Percentiles rank a stretch among this genome's conserved stretches.
Conservation (phyloP, 192 early-diverging fungal genomes). For the Linnemannia exigua region DNA sequence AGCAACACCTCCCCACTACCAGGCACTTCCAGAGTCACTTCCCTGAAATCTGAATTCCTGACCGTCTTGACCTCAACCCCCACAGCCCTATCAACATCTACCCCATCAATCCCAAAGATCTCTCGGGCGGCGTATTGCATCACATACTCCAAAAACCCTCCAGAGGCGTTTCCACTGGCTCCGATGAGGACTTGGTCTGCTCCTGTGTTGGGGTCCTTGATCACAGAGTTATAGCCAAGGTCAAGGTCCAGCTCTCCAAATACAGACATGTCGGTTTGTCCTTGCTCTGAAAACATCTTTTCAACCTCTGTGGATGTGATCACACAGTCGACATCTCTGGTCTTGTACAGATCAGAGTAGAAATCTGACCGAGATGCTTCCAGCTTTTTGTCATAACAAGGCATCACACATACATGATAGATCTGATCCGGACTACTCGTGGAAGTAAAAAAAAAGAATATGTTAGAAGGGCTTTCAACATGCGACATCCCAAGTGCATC, state of each 20-base stretch:
- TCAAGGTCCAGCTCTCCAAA: constrained; percentile 65
- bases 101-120: constrained; percentile 79
- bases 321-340: constrained; percentile 97
- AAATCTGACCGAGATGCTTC: constrained; percentile 97
- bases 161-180: constrained; percentile 87
- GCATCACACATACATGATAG: constrained; percentile 97
- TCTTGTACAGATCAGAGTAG: constrained; percentile 82
- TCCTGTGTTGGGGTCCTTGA: constrained; percentile 48
- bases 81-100: constrained; percentile 66
- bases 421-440: constrained; percentile 74
- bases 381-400: constrained; percentile 99
- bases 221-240: constrained; percentile 53
- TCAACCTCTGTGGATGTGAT: constrained; percentile 96
- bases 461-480: background rate
- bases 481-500: background rate
- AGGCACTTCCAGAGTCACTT: constrained; percentile 68
- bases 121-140: constrained; percentile 84
- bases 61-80: constrained; percentile 78
- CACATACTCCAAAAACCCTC: constrained; percentile 92
- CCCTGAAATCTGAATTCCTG: constrained; percentile 87
- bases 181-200: constrained; percentile 63
- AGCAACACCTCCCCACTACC: constrained; percentile 66
- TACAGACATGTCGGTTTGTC: constrained; percentile 59
- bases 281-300: constrained; percentile 82
- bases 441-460: background rate